Evolutionary conservation across 2,329 filamentous ascomycete species (phyloP).

Genomic region (Fusarium longipes): DNA sequence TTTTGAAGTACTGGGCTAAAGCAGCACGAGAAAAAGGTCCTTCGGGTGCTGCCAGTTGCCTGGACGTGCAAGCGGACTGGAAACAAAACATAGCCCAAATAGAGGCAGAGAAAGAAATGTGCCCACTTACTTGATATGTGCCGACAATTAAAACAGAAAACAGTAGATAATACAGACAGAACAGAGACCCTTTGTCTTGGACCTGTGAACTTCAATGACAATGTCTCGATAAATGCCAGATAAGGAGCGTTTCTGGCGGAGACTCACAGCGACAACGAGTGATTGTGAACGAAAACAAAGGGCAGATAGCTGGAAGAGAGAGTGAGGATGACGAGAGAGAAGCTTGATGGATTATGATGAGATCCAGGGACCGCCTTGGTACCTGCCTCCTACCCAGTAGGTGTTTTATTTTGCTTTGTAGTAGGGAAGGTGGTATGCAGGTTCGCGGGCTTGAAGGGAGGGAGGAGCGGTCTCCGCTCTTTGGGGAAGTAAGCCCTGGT

Average conservation of each 20-base stretch:
- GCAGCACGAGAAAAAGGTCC: not conserved
- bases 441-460: not conserved
- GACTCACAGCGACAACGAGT: slow-evolving; percentile 16
- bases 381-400: too few species aligned
- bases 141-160: slow-evolving; percentile 50
- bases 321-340: slow-evolving; percentile 14
- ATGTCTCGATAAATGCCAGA: slow-evolving; percentile 20
- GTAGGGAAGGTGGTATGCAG: not conserved
- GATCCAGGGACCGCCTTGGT: not conserved
- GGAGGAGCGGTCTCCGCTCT: slow-evolving; percentile 24
- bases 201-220: slow-evolving; percentile 37
- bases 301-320: slow-evolving; percentile 11
- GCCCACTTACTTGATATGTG: slow-evolving; percentile 48
- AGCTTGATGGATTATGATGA: not conserved
- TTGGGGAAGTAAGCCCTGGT: not conserved
- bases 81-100: not conserved
- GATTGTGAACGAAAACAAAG: slow-evolving; percentile 13
- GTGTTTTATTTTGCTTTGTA: not conserved
- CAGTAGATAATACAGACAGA: slow-evolving; percentile 50
- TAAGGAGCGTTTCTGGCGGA: slow-evolving; percentile 17
- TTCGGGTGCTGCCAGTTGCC: slow-evolving; percentile 1
- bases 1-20: too few species aligned
- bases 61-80: not conserved
- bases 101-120: slow-evolving; percentile 1
- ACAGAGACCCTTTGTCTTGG: slow-evolving; percentile 47